A percentile compares a stretch with the other conserved stretches of the same genome.
Evolutionary conservation across 805 yeast species (phyloP).

Genomic region (Candida loeiensis): DNA sequence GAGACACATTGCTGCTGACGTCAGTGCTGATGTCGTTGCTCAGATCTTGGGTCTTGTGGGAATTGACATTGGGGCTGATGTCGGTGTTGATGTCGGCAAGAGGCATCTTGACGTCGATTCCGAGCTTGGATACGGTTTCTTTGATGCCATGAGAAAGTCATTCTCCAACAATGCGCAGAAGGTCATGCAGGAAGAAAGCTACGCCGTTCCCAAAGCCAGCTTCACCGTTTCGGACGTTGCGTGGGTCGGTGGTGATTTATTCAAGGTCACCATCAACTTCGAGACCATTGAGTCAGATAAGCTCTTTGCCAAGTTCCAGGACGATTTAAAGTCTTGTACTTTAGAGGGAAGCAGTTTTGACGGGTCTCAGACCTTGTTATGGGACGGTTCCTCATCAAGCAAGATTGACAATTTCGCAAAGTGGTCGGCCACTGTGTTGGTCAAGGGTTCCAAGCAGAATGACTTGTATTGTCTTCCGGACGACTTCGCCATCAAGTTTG

Average conservation of each 20-base stretch:
- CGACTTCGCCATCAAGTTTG: conserved; percentile 15
- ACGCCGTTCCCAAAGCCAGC: conserved; percentile 14
- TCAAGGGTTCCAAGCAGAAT: conserved; percentile 14
- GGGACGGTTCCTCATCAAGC: conserved; percentile 9
- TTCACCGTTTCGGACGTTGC: conserved; percentile 17
- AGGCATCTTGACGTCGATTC: conserved; percentile 11
- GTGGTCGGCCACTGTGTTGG: conserved; percentile 18
- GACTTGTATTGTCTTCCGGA: conserved; percentile 17
- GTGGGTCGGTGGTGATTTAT: conserved; percentile 17
- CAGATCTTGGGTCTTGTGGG: conserved; percentile 6
- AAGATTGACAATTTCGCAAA: conserved; percentile 13
- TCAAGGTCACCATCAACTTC: conserved; percentile 19
- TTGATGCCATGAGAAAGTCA: conserved; percentile 8
- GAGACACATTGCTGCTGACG: conserved; percentile 2
- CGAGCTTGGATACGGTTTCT: conserved; percentile 5
- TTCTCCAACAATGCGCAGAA: conserved; percentile 9
- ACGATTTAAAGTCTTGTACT: conserved; percentile 11
- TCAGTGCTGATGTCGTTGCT: conserved; percentile 5
- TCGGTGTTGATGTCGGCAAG: conserved; percentile 8
- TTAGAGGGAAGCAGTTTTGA: conserved; percentile 12
- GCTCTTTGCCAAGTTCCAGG: conserved; percentile 12
- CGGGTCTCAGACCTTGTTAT: conserved; percentile 7
- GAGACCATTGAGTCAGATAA: conserved; percentile 14
- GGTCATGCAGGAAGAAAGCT: conserved; percentile 7
- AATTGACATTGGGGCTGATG: neutral